Evolutionary conservation across 495 filamentous ascomycete genomes (phyloP), one percentile per base, ranked within the genome.

Genomic region (Trichoderma asperelloides): DNA sequence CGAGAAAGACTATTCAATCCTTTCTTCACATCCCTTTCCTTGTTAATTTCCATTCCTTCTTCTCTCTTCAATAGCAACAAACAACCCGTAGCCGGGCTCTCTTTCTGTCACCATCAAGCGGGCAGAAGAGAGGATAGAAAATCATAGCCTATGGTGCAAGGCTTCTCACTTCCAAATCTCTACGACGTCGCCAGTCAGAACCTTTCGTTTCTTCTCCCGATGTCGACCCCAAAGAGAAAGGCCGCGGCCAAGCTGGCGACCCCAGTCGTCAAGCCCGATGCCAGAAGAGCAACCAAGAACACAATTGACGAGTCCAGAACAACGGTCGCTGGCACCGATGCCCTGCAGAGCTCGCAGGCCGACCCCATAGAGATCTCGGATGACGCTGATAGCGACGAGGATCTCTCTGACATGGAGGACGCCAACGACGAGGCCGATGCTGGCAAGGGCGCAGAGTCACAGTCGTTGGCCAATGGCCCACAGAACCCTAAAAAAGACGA

Each of bases 241-340:
- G 74, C 79, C 15, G 68, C 78, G 63, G 71, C 75, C 66, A 76
- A 77, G 70, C 73, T 85, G 66, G 83, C 77, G 65, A 76, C 78
- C 67, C 83, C 83, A 0, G 72, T 74, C 0, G 74, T 81, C 41
- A 86, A 84, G 75, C 86, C 87, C 67, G 87, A 84, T 60, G 81
- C 84, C 40, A 91, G 77, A 69, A 69, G 87, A 69, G 79, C 85
- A 25, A 70, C 83, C 40, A 84, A 80, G 49, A 83, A 88, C 69
- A 83, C 82, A 41, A 87, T 96, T 57, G 87, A 96, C 75, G 91
- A 96, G 73, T 86, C 89, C 18, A 85, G 79, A 66, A 81, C 90
- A 49, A 83, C 88, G 5, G 89, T 97, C 18, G 78, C 78, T 11
- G 71, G 68, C 9, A 73, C 71, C 12, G 63, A 70, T 11, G 70